phyloP scores from a whole-genome alignment of 352 stramenopile genomes.

The Pythium angustatum region DNA sequence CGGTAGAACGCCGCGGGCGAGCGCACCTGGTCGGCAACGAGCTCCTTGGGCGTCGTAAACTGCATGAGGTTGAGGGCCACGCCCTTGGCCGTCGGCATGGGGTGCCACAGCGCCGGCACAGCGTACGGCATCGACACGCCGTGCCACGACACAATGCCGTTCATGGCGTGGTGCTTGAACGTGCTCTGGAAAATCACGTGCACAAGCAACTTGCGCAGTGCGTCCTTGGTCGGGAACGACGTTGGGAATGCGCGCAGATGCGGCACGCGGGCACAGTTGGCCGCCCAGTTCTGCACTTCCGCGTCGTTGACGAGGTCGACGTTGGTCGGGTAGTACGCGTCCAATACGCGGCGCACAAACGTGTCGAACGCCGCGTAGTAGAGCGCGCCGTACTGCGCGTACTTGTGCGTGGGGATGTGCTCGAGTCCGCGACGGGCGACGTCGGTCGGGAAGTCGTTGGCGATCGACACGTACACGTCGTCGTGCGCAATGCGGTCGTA shows the following conservation, averaged over 20 bases:
- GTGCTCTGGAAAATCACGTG: conserved; percentile 43
- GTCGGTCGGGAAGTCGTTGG: conserved; percentile 17
- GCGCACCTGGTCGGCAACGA: conserved; percentile 17
- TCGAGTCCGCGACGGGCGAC: conserved; percentile 16
- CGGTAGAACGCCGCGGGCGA: conserved; percentile 23
- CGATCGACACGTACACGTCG: conserved; percentile 25
- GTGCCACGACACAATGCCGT: conserved; percentile 44
- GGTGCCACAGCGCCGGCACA: conserved; percentile 23
- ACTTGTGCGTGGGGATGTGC: conserved; percentile 24
- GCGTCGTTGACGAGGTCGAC: conserved; percentile 28
- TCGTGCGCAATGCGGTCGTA: conserved; percentile 18
- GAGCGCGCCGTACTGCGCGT: conserved; percentile 11
- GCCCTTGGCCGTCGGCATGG: conserved; percentile 18
- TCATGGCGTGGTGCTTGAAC: conserved; percentile 52
- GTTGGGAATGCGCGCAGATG: conserved; percentile 40
- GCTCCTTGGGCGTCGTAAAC: conserved; percentile 12
- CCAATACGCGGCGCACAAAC: conserved; percentile 44
- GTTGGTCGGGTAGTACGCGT: conserved; percentile 37
- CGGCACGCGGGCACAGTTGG: conserved; percentile 26
- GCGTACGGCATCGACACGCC: conserved; percentile 18
- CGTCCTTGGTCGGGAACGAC: conserved; percentile 17
- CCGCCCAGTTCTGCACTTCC: conserved; percentile 51
- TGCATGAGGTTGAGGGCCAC: conserved; percentile 3
- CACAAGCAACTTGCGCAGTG: conserved; percentile 33
- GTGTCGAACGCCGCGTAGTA: conserved; percentile 26